Percentiles rank a stretch among this genome's conserved stretches.
Conservation (phyloP, 306 rosid genomes). For the Malus sieversii region DNA sequence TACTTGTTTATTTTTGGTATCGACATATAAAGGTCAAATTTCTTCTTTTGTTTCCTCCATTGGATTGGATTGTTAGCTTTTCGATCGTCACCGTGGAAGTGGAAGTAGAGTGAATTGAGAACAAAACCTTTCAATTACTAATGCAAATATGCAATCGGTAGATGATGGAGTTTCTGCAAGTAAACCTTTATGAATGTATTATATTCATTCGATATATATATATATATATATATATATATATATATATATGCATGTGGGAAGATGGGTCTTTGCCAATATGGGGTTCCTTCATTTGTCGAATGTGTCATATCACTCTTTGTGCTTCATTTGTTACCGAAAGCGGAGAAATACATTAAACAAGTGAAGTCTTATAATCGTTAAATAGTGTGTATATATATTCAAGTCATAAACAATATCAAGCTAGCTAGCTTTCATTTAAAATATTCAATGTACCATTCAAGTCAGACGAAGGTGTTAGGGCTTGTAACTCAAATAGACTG, state of each 20-base stretch:
- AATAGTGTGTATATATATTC: neutral
- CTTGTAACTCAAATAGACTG: neutral
- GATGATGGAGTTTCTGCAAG: neutral
- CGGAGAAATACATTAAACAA: conserved; percentile 4
- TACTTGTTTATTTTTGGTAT: neutral
- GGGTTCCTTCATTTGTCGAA: neutral
- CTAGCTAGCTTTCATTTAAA: neutral
- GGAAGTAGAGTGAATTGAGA: neutral
- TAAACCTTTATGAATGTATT: neutral
- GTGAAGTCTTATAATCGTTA: neutral
- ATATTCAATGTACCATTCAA: neutral
- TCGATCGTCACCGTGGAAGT: neutral
- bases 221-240: too few relatives aligned
- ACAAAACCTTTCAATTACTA: neutral
- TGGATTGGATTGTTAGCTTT: neutral
- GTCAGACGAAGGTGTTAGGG: neutral
- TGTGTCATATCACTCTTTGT: conserved; percentile 2
- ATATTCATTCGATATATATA: neutral
- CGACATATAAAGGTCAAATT: neutral
- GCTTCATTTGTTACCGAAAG: neutral
- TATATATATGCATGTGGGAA: neutral
- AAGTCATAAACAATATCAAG: neutral
- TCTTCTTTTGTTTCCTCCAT: neutral
- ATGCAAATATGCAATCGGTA: neutral
- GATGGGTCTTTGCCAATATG: conserved; percentile 4